A percentile compares a stretch with the other conserved stretches of the same genome.
Evolutionary conservation across 1,139 yeast species (phyloP).

Genomic region (Candida gigantensis): DNA sequence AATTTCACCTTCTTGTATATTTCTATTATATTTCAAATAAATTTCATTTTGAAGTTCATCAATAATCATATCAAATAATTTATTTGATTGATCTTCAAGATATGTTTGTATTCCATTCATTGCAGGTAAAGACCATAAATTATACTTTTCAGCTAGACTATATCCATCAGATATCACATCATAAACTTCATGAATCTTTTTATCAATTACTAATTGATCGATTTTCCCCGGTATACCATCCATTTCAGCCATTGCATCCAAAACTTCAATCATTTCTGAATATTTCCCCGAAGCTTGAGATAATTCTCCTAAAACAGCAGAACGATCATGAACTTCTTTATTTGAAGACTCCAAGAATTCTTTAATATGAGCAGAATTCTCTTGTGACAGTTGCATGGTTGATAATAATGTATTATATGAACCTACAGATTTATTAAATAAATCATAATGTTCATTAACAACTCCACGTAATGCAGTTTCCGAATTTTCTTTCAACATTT

Average conservation of each 20-base stretch:
- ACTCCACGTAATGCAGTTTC: slow-evolving; percentile 62
- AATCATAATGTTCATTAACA: slow-evolving; percentile 81
- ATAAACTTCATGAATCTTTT: slow-evolving; percentile 71
- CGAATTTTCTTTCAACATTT: slow-evolving; percentile 53
- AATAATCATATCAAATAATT: slow-evolving; percentile 67
- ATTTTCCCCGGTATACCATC: slow-evolving; percentile 60
- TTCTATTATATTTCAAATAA: slow-evolving; percentile 50
- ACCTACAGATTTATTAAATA: slow-evolving; percentile 81
- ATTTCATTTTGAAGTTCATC: slow-evolving; percentile 78
- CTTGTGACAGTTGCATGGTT: slow-evolving; percentile 58
- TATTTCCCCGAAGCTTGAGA: slow-evolving; percentile 64
- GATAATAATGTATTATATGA: slow-evolving; percentile 66
- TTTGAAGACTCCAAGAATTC: slow-evolving; percentile 53
- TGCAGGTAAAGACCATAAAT: slow-evolving; percentile 64
- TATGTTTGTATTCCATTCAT: slow-evolving; percentile 58
- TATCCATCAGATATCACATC: slow-evolving; percentile 59
- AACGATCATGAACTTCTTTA: slow-evolving; percentile 52
- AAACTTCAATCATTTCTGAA: slow-evolving; percentile 67
- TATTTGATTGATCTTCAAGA: slow-evolving; percentile 62
- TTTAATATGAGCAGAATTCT: slow-evolving; percentile 51
- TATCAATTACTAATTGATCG: slow-evolving; percentile 66
- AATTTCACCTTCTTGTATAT: slow-evolving; percentile 11
- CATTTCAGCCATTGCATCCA: slow-evolving; percentile 69
- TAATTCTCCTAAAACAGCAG: slow-evolving; percentile 61
- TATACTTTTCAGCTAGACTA: slow-evolving; percentile 56